Evolutionary conservation across 129 eudicot species (phyloP).

Genomic region (Artemisia tridentata): DNA sequence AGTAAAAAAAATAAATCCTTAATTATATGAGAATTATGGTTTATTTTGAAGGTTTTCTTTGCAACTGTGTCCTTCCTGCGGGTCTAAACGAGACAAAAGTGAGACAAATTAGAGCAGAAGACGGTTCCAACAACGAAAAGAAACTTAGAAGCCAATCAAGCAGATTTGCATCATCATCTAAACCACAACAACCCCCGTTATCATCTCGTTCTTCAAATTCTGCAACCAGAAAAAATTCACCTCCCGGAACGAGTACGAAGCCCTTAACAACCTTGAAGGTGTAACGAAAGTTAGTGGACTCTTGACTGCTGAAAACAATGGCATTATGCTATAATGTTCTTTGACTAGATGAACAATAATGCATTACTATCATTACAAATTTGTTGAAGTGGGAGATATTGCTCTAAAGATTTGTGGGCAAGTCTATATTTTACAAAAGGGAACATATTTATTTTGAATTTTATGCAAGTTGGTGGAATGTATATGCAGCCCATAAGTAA

Average conservation of each 20-base stretch:
- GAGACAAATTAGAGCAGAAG: conserved; percentile 58
- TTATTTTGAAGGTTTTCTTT: conserved; percentile 56
- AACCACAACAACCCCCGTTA: conserved; percentile 29
- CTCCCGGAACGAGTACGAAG: not conserved
- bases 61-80: conserved; percentile 91
- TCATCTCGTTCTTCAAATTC: conserved; percentile 42
- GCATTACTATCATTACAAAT: conserved; percentile 20
- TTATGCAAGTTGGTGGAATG: conserved; percentile 26
- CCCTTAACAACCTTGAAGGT: conserved; percentile 14
- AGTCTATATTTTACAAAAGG: not conserved
- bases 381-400: conserved; percentile 24
- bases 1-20: no score
- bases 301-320: conserved; percentile 4
- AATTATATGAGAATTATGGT: conserved; percentile 10
- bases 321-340: conserved; percentile 23
- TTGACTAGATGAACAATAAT: conserved; percentile 25
- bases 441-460: conserved; percentile 3
- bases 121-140: conserved; percentile 45
- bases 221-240: conserved; percentile 25
- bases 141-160: conserved; percentile 68
- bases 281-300: conserved; percentile 25
- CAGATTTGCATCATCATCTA: conserved; percentile 54
- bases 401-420: conserved; percentile 21
- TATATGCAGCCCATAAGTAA: conserved; percentile 22
- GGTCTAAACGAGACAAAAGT: conserved; percentile 72